Conservation (phyloP, 1,284 basidiomycete genomes). For the Stygiomarasmius scandens region DNA sequence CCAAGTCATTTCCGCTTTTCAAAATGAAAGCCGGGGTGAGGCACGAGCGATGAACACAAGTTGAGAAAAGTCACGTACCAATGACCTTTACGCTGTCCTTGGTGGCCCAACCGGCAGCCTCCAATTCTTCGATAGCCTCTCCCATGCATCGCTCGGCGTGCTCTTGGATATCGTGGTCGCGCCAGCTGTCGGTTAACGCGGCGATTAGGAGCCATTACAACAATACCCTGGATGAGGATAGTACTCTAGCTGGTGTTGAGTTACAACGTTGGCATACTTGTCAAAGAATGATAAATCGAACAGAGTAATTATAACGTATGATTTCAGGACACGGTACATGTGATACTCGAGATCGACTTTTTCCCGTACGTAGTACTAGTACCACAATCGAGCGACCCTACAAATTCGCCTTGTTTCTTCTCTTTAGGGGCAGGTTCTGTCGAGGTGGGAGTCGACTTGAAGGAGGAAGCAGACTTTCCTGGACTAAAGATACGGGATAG, state of each 20-base stretch:
- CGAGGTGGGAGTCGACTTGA: neutral
- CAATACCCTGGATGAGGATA: constrained; percentile 83
- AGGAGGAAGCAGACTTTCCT: neutral
- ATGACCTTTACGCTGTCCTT: constrained; percentile 88
- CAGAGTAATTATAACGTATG: constrained; percentile 47
- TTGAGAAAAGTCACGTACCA: constrained; percentile 52
- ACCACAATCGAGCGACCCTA: constrained; percentile 89
- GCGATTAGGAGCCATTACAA: constrained; percentile 10
- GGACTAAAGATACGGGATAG: constrained; percentile 9
- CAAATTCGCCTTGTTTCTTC: constrained; percentile 70
- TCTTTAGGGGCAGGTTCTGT: constrained; percentile 21
- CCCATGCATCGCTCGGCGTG: constrained; percentile 82
- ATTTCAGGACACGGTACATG: constrained; percentile 3
- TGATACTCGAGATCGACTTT: no score
- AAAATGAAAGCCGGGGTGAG: no score
- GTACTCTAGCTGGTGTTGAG: constrained; percentile 88
- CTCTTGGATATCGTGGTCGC: constrained; percentile 91
- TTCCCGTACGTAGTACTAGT: constrained; percentile 45
- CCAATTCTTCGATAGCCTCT: constrained; percentile 73
- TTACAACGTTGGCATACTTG: constrained; percentile 84
- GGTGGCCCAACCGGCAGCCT: constrained; percentile 74
- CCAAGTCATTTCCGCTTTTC: no score
- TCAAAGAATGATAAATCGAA: constrained; percentile 95
- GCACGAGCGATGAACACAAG: no score
- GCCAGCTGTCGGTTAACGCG: constrained; percentile 66